Evolutionary conservation across 225 moss, liverwort and hornwort genomes (phyloP).

Genomic region (Polytrichum formosum): DNA sequence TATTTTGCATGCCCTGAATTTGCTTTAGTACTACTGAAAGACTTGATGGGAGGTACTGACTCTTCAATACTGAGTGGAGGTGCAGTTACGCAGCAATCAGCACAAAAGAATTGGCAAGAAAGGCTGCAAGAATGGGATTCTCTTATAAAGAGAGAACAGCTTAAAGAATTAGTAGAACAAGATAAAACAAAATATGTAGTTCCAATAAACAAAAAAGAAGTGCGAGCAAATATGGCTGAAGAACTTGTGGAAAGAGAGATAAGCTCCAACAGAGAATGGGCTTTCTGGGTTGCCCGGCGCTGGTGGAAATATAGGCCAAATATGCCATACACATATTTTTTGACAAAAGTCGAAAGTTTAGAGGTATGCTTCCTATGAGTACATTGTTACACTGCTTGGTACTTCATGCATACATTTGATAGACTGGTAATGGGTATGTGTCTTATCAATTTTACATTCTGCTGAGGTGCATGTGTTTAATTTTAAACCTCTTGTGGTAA

Average conservation of each 20-base stretch:
- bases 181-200: constrained; percentile 53
- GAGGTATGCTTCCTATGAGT: constrained; percentile 47
- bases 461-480: too few relatives aligned
- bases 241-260: constrained; percentile 26
- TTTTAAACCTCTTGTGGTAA: too few relatives aligned
- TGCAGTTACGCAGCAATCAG: constrained; percentile 1
- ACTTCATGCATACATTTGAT: background rate
- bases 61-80: constrained; percentile 4
- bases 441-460: too few relatives aligned
- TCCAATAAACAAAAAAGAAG: constrained; percentile 33
- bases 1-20: too few relatives aligned
- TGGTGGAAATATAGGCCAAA: constrained; percentile 98
- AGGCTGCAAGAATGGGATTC: constrained; percentile 64
- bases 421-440: too few relatives aligned
- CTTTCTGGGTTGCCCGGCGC: constrained; percentile 92
- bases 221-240: constrained; percentile 33
- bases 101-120: constrained; percentile 51
- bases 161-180: constrained; percentile 59
- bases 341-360: constrained; percentile 70
- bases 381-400: background rate
- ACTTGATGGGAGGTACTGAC: constrained; percentile 8
- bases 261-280: constrained; percentile 39
- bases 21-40: too few relatives aligned
- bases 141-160: constrained; percentile 35
- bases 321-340: constrained; percentile 84